phyloP scores from a whole-genome alignment of 2,329 filamentous ascomycete genomes.

The Fusarium nygamai region DNA sequence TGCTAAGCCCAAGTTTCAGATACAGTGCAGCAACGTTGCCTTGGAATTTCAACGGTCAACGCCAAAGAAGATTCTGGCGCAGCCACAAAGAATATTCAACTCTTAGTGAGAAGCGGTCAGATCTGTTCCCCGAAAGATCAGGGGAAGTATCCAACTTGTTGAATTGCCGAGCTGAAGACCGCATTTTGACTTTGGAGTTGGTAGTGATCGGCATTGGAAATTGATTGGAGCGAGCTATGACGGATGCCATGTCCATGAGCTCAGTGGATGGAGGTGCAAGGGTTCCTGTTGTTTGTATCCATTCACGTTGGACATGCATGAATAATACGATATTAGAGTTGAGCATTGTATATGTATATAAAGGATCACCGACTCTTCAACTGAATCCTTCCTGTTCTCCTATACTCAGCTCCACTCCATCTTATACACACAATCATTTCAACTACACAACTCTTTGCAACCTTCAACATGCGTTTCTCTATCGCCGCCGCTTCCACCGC shows the following conservation, averaged over 20 bases:
- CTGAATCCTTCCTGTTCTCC: not conserved
- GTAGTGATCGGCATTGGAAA: conserved; percentile 6
- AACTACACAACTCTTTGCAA: not conserved
- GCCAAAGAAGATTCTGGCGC: not conserved
- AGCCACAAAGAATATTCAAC: not conserved
- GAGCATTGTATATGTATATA: conserved; percentile 3
- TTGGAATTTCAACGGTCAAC: not conserved
- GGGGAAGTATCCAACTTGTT: not conserved
- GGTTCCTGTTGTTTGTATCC: not conserved
- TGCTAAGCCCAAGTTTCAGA: not conserved
- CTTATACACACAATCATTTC: not conserved
- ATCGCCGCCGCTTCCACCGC: conserved; percentile 38
- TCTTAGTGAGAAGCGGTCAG: not conserved
- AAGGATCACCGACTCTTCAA: not conserved
- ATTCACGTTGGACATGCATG: not conserved
- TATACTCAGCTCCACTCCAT: not conserved
- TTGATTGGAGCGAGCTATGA: conserved; percentile 16
- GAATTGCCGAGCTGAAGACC: not conserved
- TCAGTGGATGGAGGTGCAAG: not conserved
- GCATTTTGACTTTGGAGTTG: not conserved
- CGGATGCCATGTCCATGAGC: conserved; percentile 2
- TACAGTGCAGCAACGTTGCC: conserved; percentile 16
- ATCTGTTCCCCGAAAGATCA: not conserved
- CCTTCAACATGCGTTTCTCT: conserved; percentile 41
- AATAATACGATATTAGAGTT: not conserved